Evolutionary conservation across 2,329 filamentous ascomycete species (phyloP), one percentile per base, ranked within the genome.

Genomic region (Fusarium napiforme): DNA sequence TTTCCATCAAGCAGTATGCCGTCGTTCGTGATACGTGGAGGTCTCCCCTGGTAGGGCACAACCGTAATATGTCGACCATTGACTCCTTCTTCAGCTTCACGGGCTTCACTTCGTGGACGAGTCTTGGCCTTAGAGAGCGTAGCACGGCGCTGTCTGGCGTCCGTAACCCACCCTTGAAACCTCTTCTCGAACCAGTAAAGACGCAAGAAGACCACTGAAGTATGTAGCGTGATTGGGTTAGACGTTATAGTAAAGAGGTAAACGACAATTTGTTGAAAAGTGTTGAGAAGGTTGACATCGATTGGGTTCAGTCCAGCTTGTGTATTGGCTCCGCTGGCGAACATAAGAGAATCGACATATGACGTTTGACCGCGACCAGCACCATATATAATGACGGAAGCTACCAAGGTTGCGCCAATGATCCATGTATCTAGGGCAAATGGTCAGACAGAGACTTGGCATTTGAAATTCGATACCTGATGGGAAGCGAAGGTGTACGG

Each of bases 171-270:
- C 77, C 93, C 88, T 79, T 97, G 93, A 80, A 99, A 98, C 12
- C 95, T 90, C 82, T 97, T 97, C 83, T 99, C 95, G 80, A 99
- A 99, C 96, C 96, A 99, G 83, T 97, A 98, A 4, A 99, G 86
- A 32, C 96, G 93, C 19, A 98, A 87, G 76, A 97, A 96, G 12
- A 99, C 96, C 49, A 99, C 94, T 49, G 90, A 93, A 4, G 93
- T 90, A 79, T 97, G 91, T 77, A 97, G 92, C 52, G 93, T 91
- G 69, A 97, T 96, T 1, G 95, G 95, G 57, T 94, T 97, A 32
- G 92, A 91, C 18, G 94, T 77, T 86, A 94, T 91, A 8, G 92
- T 86, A 45, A 93, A 86, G 11, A 95, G 77, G 77, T 92, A 95
- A 32, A 97, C 84, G 57, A 93, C 87, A 46, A 93, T 81, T 83